A percentile compares a stretch with the other conserved stretches of the same genome.
Conservation (phyloP, 177 flowering plant species). For the Vitis hybrid region DNA sequence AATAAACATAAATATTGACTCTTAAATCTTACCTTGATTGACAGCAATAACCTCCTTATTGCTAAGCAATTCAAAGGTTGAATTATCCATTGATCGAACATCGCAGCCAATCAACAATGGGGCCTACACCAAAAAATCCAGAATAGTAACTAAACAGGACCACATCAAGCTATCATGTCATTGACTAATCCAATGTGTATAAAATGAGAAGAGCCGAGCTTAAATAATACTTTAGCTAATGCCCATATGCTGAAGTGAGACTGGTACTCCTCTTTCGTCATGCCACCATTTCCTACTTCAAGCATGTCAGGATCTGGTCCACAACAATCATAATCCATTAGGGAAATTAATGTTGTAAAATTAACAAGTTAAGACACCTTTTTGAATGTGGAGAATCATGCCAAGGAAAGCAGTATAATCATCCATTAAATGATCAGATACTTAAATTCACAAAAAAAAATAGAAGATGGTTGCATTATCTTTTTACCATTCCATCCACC, state of each 20-base stretch:
- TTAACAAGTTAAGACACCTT: background rate
- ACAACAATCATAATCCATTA: background rate
- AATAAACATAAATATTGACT: background rate
- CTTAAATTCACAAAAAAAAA: too few species aligned
- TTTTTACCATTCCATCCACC: slow-evolving; percentile 86
- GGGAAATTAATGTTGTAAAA: background rate
- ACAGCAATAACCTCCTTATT: slow-evolving; percentile 79
- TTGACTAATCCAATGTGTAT: background rate
- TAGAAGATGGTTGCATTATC: background rate
- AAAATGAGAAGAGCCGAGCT: background rate
- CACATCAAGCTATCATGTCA: background rate
- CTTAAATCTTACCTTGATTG: slow-evolving; percentile 57
- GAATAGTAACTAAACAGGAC: background rate
- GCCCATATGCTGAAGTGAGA: slow-evolving; percentile 87
- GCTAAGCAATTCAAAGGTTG: slow-evolving; percentile 48
- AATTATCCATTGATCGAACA: slow-evolving; percentile 45
- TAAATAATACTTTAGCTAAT: slow-evolving; percentile 43
- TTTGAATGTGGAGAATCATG: background rate
- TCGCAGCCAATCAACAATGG: slow-evolving; percentile 87
- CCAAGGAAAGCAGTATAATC: background rate
- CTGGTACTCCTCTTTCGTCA: slow-evolving; percentile 65
- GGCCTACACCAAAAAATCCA: slow-evolving; percentile 38
- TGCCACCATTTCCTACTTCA: slow-evolving; percentile 84
- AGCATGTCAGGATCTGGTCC: slow-evolving; percentile 81
- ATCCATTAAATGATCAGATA: too few species aligned